Evolutionary conservation across 2,329 filamentous ascomycete species (phyloP), one percentile per base, ranked within the genome.

Genomic region (Orbilia brochopaga): DNA sequence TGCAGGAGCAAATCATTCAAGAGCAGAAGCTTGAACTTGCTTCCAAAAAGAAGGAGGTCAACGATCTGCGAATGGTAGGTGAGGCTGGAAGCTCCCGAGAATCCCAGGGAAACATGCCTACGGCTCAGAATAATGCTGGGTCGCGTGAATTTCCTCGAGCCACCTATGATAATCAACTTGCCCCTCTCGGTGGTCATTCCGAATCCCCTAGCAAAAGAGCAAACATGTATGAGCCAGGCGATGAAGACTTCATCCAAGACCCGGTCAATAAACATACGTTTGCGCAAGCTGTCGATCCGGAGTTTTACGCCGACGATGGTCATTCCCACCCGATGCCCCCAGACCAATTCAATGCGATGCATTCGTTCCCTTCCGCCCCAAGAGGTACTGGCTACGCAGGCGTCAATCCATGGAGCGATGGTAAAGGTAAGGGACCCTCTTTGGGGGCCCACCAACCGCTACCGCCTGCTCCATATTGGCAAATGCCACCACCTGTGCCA

Each of bases 241-340:
- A 70, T 35, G 55, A 70, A n/a, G 59, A 63, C 37, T 70, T 70
- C 32, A 70, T 70, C 24, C 66, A 70, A 24, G 66, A 70, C 13
- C 66, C 64, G 42, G 58, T 70, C 15, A 70, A 70, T 24, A 70
- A 70, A 40, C 66, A 70, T 10, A 70, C 66, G 3, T 70, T 70
- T 13, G 27, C 66, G 5, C 66, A 70, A 23, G 66, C 66, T 17
- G 59, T 70, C 44, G 66, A 70, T 32, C 19, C 54, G 15, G 66
- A 70, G 15, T 70, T 70, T 32, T 70, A 70, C 37, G 59, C 55
- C 8, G 59, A 70, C 27, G 66, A 58, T n/a, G 65, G 46, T 35
- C 35, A 54, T n/a, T 30, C 58, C 19, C 59, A 60, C 7, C 52
- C 40, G 1, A 35, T 70, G n/a, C n/a, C 50, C 13, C 27, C 24